Base-by-base conservation (phyloP, 2,329 filamentous ascomycete genomes). In the Colletotrichum salicis region DNA sequence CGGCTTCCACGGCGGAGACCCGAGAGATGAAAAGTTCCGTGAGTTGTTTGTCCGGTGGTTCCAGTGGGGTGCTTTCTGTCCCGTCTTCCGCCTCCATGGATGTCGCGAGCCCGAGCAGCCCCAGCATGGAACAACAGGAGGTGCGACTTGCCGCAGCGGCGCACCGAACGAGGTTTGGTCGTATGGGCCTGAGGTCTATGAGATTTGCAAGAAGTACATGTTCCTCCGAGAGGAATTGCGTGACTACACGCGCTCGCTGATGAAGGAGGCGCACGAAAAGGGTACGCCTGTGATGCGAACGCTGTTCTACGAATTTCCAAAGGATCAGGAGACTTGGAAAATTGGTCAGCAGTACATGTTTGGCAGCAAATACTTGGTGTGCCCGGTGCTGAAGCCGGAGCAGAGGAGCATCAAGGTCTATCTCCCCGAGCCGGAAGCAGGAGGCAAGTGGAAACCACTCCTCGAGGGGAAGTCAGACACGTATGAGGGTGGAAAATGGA, bases 31-130 rank as follows among this genome's bases (percentile, higher is more conserved):
- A 1, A 82, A 76, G 0, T 93, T 92, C 79, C 83, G 89, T 8
- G 91, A 93, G 76, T 80, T 93, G 0, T 89, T 92, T 70, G 86
- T 90, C 1, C 82, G 91, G 2, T 93, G 91, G 91, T 93, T 93
- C 78, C 90, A 92, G 75, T 93, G 90, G 89, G 90, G 88, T 0
- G 82, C 89, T 0, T 92, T 91, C 76, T 91, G 89, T 68, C 91
- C 91, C 0, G 90, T 93, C 1, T 91, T 93, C 86, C 82, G 91
- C 3, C 82, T 92, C 0, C 91, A 93, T 74, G 91, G 91, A 6
- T 89, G 92, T 76, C 85, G 91, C 0, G 89, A 91, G 77, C 91
- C 91, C 0, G 84, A 79, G 56, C 82, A 82, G 74, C 77, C 71
- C 11, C 73, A 72, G 62, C 71, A 73, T 15, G 73, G 73, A 2